A percentile compares a stretch with the other conserved stretches of the same genome.
Conservation (phyloP, 805 yeast genomes). For the Saturnispora zaruensis region DNA sequence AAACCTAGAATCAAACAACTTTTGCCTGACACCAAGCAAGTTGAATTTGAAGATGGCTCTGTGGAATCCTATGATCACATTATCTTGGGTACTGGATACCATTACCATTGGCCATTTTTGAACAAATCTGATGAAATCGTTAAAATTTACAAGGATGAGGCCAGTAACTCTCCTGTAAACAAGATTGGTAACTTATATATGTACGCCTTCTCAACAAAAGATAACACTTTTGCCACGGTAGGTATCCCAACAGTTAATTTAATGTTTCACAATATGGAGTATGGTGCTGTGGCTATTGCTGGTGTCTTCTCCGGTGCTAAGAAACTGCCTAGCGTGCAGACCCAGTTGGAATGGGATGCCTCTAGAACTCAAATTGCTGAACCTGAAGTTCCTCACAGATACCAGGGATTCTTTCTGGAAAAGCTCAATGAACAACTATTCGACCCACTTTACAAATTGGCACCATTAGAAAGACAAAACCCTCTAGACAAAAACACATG, state of each 20-base stretch:
- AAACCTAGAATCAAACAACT: slow-evolving; percentile 17
- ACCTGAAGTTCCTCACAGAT: slow-evolving; percentile 15
- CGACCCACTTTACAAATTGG: slow-evolving; percentile 13
- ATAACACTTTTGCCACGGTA: slow-evolving; percentile 35
- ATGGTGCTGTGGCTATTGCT: slow-evolving; percentile 45
- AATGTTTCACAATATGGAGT: slow-evolving; percentile 43
- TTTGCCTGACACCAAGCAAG: slow-evolving; percentile 14
- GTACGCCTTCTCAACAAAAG: slow-evolving; percentile 33
- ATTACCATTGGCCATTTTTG: slow-evolving; percentile 36
- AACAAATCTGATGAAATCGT: slow-evolving; percentile 11
- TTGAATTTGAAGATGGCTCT: slow-evolving; percentile 30
- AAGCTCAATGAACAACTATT: slow-evolving; percentile 13
- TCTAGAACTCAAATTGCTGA: slow-evolving; percentile 10
- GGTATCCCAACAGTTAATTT: slow-evolving; percentile 37
- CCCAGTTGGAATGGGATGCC: slow-evolving; percentile 29
- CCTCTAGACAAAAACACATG: slow-evolving; percentile 11
- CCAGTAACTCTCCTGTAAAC: slow-evolving; percentile 7
- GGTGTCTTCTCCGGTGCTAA: slow-evolving; percentile 45
- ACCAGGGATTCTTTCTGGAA: slow-evolving; percentile 10
- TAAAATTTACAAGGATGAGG: slow-evolving; percentile 8
- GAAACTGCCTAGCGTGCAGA: slow-evolving; percentile 32
- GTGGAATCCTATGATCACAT: slow-evolving; percentile 30
- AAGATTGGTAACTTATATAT: slow-evolving; percentile 21
- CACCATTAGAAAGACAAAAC: slow-evolving; percentile 14
- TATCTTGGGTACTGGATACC: slow-evolving; percentile 45